These are phyloP conservation scores for Meyerozyma guilliermondii DNA, from an alignment of 1,139 yeast species.

Conservation along the genomic window DNA sequence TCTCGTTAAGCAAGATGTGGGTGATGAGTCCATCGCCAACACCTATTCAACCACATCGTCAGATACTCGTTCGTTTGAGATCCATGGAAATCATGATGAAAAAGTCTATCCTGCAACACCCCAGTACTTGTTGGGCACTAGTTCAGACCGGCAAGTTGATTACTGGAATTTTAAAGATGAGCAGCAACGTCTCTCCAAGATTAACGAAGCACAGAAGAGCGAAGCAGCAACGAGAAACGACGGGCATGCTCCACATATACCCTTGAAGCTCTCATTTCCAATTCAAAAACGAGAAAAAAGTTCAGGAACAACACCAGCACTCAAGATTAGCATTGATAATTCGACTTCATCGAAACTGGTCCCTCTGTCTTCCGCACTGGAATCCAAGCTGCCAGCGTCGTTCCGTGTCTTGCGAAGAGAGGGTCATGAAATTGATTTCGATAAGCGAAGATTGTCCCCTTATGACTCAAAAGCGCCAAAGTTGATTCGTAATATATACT, in stretches of 20 bases:
- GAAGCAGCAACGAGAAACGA: not conserved
- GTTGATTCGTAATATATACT: conserved; percentile 38
- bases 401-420: conserved; percentile 68
- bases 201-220: conserved; percentile 5
- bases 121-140: conserved; percentile 46
- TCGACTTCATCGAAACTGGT: not conserved
- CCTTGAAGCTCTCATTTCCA: conserved; percentile 20
- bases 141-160: conserved; percentile 40
- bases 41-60: conserved; percentile 42
- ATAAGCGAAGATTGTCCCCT: conserved; percentile 74
- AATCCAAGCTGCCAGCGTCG: conserved; percentile 6
- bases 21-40: conserved; percentile 22
- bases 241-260: conserved; percentile 10
- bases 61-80: conserved; percentile 45
- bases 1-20: conserved; percentile 35
- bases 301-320: conserved; percentile 2
- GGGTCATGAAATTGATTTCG: conserved; percentile 71
- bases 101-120: conserved; percentile 54
- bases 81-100: conserved; percentile 35
- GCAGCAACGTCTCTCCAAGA: conserved; percentile 15
- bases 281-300: conserved; percentile 9
- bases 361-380: not conserved
- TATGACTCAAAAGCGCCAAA: conserved; percentile 46
- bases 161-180: conserved; percentile 61
- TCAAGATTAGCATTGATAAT: conserved; percentile 1